Evolutionary conservation across 2,329 filamentous ascomycete species (phyloP).

Genomic region (Diaporthe longicolla): DNA sequence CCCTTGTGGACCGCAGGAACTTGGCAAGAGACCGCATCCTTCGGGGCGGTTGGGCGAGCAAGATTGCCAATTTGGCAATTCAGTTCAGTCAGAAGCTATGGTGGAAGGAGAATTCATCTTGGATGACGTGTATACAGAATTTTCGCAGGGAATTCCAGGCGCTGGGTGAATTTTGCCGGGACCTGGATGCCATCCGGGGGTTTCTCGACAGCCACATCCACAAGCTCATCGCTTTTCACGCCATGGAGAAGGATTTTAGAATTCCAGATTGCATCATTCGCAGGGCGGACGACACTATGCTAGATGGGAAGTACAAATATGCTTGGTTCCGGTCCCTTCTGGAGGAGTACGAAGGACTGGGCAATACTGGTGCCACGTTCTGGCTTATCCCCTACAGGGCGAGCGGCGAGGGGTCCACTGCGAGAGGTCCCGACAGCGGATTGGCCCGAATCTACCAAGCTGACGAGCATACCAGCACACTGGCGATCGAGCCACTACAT

Average conservation of each 20-base stretch:
- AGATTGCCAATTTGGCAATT: background rate
- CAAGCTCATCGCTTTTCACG: background rate
- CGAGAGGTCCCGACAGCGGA: background rate
- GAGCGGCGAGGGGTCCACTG: background rate
- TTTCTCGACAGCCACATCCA: background rate
- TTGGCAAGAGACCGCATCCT: background rate
- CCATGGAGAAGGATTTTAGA: background rate
- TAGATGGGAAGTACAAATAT: background rate
- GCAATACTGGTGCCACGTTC: no score
- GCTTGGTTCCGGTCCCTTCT: background rate
- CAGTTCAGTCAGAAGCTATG: background rate
- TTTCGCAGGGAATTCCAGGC: background rate
- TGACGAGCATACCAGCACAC: background rate
- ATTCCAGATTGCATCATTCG: background rate
- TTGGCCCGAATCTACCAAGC: background rate
- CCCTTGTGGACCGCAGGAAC: background rate
- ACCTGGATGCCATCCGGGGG: rapidly evolving
- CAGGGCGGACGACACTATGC: no score
- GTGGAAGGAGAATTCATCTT: background rate
- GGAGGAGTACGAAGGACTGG: background rate
- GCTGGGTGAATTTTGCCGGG: background rate
- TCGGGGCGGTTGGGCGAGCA: background rate
- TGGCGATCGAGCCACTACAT: no score
- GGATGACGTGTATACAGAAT: no score
- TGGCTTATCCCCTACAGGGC: background rate